Conservation (phyloP, 495 filamentous ascomycete species). For the Gamarada debralockiae region DNA sequence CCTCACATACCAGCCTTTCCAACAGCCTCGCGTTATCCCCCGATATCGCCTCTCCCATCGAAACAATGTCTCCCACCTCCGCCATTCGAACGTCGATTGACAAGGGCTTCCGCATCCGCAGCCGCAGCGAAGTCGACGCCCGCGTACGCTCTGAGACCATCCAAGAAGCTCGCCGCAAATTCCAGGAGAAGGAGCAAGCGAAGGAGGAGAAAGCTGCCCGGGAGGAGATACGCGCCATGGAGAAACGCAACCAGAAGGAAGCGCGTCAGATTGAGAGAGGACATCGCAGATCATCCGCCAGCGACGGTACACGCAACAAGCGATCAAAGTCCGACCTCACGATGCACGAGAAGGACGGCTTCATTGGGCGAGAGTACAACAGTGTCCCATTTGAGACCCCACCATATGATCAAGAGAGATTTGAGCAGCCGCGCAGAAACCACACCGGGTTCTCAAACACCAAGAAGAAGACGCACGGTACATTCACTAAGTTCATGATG, state of each 20-base stretch:
- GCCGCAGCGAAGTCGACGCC: conserved; percentile 46
- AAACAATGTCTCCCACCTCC: conserved; percentile 17
- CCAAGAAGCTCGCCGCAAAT: conserved; percentile 47
- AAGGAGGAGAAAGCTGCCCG: conserved; percentile 54
- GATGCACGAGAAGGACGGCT: conserved; percentile 14
- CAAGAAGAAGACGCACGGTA: conserved; percentile 49
- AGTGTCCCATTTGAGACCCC: neutral
- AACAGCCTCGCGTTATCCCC: conserved; percentile 15
- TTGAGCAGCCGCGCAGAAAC: conserved; percentile 2
- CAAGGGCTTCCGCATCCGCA: conserved; percentile 45
- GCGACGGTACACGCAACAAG: conserved; percentile 18
- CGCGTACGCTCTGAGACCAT: conserved; percentile 42
- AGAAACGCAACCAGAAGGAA: conserved; percentile 23
- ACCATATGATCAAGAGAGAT: neutral
- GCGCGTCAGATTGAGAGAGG: conserved; percentile 15
- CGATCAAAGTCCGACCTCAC: conserved; percentile 21
- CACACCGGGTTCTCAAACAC: conserved; percentile 14
- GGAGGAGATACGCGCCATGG: conserved; percentile 40
- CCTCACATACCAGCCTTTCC: conserved; percentile 34
- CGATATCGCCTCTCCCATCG: conserved; percentile 21
- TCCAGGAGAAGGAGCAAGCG: conserved; percentile 46
- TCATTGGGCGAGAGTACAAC: neutral
- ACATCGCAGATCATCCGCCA: conserved; percentile 17
- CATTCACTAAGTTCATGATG: conserved; percentile 50
- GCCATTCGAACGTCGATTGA: conserved; percentile 47